A percentile compares a stretch with the other conserved stretches of the same genome.
Evolutionary conservation across 2,329 filamentous ascomycete species (phyloP).

Genomic region (Penicillium freii): DNA sequence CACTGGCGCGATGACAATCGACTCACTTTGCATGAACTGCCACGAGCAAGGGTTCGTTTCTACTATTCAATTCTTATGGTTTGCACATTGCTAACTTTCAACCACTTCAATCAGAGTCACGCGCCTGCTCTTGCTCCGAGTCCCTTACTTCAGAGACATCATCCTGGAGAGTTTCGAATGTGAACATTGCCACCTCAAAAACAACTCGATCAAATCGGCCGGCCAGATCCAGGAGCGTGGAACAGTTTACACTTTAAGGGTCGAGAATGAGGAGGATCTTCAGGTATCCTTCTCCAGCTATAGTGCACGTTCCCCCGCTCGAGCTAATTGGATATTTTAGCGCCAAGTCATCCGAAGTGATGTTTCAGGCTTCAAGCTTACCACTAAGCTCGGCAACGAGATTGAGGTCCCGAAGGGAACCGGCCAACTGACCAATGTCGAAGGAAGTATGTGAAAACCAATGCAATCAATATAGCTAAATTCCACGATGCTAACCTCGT

Average conservation of each 20-base stretch:
- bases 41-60: conserved; percentile 67
- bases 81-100: not conserved
- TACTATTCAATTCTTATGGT: not conserved
- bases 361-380: conserved; percentile 77
- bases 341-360: conserved; percentile 87
- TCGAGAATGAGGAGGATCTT: conserved; percentile 72
- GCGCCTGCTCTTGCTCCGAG: conserved; percentile 80
- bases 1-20: conserved; percentile 49
- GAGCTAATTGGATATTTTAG: conserved; percentile 35
- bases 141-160: conserved; percentile 96
- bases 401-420: conserved; percentile 89
- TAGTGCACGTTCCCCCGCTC: no score
- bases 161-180: conserved; percentile 97
- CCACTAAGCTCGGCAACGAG: conserved; percentile 66
- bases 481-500: not conserved
- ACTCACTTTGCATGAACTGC: conserved; percentile 85
- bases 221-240: conserved; percentile 90
- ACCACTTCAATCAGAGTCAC: conserved; percentile 56
- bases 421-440: conserved; percentile 89
- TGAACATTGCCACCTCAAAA: conserved; percentile 81
- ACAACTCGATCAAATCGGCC: conserved; percentile 91
- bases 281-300: not conserved
- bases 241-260: conserved; percentile 74
- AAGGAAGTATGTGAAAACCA: conserved; percentile 54
- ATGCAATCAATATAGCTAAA: not conserved